Evolutionary conservation across 768 basidiomycete species (phyloP).

Genomic region (Boletus subparvulus): DNA sequence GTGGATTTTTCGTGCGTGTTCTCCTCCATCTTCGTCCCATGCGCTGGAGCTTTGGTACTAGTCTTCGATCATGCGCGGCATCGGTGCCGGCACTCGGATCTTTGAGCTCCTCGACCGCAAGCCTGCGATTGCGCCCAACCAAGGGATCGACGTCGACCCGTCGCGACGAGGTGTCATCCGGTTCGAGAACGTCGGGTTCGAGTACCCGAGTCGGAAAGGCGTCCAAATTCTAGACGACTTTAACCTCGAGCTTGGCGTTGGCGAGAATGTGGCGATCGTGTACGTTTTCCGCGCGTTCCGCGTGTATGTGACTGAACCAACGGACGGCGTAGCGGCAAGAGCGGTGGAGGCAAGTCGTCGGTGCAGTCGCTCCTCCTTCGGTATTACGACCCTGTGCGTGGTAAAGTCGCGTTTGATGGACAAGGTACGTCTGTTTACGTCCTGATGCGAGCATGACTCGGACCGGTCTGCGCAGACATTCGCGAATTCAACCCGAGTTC

Average conservation of each 20-base stretch:
- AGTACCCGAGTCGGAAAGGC: slow-evolving; percentile 85
- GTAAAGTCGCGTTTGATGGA: slow-evolving; percentile 82
- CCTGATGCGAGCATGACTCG: too few relatives aligned
- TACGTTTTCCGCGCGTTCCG: slow-evolving; percentile 41
- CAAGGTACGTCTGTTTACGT: slow-evolving; percentile 53
- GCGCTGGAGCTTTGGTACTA: slow-evolving; percentile 20
- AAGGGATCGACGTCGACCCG: slow-evolving; percentile 57
- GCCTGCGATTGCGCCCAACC: slow-evolving; percentile 67
- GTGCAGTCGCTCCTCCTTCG: slow-evolving; percentile 82
- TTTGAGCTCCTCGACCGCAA: slow-evolving; percentile 87
- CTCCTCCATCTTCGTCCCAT: not conserved
- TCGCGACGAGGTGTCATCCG: slow-evolving; percentile 65
- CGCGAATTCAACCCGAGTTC: slow-evolving; percentile 80
- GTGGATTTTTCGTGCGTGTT: slow-evolving; percentile 40
- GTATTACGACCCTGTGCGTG: slow-evolving; percentile 87
- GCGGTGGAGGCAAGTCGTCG: slow-evolving; percentile 93
- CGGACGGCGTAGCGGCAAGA: slow-evolving; percentile 62
- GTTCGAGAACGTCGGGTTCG: slow-evolving; percentile 83
- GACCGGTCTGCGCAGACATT: slow-evolving; percentile 54
- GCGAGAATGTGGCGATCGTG: slow-evolving; percentile 91
- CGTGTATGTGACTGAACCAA: not conserved
- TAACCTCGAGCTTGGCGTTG: slow-evolving; percentile 74
- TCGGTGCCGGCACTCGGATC: slow-evolving; percentile 91
- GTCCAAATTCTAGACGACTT: slow-evolving; percentile 82
- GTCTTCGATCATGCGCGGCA: slow-evolving; percentile 95